These are phyloP conservation scores for Helotiales sp. DNA, from an alignment of 2,329 filamentous ascomycete species.

Conservation along the genomic window DNA sequence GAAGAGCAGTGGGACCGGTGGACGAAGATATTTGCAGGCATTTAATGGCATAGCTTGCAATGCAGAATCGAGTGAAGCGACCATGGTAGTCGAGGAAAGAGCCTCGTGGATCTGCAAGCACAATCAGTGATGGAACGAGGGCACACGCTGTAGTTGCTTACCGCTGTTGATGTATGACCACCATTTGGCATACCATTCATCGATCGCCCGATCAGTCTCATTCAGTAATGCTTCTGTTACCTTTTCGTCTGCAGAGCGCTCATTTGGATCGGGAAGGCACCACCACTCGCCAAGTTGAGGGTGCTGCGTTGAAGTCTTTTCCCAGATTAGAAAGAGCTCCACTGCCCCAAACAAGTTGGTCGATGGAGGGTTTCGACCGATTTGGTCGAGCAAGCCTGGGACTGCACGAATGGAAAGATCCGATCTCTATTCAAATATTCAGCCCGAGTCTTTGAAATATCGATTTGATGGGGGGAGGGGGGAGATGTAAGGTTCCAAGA, in stretches of 20 bases:
- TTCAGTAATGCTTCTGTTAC: slow-evolving; percentile 5
- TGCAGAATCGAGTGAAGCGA: slow-evolving; percentile 16
- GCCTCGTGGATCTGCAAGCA: background rate
- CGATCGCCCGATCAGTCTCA: slow-evolving; percentile 10
- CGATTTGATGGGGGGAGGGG: no score
- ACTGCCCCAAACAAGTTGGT: slow-evolving; percentile 10
- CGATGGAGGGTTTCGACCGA: background rate
- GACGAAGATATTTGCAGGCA: slow-evolving; percentile 5
- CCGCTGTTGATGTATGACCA: slow-evolving; percentile 2
- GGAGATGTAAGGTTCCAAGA: no score
- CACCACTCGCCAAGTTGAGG: slow-evolving; percentile 15
- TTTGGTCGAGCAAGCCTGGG: slow-evolving; percentile 1
- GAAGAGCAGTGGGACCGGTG: background rate
- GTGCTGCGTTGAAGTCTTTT: slow-evolving; percentile 11
- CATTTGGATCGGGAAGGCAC: slow-evolving; percentile 8
- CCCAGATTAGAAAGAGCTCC: slow-evolving; percentile 16
- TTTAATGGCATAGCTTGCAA: slow-evolving; percentile 13
- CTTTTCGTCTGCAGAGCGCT: slow-evolving; percentile 7
- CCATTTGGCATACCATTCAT: slow-evolving; percentile 13
- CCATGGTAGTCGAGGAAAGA: slow-evolving; percentile 7
- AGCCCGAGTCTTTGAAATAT: no score
- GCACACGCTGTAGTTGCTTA: background rate
- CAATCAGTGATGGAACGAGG: background rate
- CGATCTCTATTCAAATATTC: no score
- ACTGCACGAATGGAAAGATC: slow-evolving; percentile 11